A percentile compares a stretch with the other conserved stretches of the same genome.
These are phyloP conservation scores for Backusella macrospora DNA, from an alignment of 192 early-diverging fungal species.

Conservation along the genomic window DNA sequence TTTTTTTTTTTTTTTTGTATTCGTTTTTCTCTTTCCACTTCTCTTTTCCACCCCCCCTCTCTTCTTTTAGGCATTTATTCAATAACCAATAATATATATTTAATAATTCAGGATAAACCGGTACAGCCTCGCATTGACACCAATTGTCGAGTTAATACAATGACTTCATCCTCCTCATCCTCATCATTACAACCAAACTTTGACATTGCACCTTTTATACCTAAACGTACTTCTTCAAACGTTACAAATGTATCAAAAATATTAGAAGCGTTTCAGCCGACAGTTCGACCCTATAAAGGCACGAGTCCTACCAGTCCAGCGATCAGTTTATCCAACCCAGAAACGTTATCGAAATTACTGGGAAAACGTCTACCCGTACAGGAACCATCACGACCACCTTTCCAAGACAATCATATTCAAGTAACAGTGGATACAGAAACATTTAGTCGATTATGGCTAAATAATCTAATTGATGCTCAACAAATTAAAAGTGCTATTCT, in stretches of 20 bases:
- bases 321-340: not conserved
- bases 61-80: not conserved
- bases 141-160: not conserved
- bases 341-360: not conserved
- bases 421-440: conserved; percentile 27
- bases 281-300: not conserved
- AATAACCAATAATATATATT: not conserved
- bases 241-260: conserved; percentile 20
- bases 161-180: not conserved
- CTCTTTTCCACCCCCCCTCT: not conserved
- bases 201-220: conserved; percentile 23
- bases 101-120: not conserved
- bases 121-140: not conserved
- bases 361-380: not conserved
- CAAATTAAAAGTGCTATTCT: conserved; percentile 21
- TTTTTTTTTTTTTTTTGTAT: not conserved
- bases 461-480: not conserved
- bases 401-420: conserved; percentile 15
- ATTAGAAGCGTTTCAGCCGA: conserved; percentile 20
- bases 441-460: conserved; percentile 16
- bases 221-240: conserved; percentile 29
- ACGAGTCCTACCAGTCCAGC: not conserved
- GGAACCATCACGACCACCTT: not conserved
- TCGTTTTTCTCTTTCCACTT: not conserved
- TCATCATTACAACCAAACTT: conserved; percentile 6